phyloP scores from a whole-genome alignment of 371 early-diverging fungal genomes.

The Basidiobolus meristosporus region DNA sequence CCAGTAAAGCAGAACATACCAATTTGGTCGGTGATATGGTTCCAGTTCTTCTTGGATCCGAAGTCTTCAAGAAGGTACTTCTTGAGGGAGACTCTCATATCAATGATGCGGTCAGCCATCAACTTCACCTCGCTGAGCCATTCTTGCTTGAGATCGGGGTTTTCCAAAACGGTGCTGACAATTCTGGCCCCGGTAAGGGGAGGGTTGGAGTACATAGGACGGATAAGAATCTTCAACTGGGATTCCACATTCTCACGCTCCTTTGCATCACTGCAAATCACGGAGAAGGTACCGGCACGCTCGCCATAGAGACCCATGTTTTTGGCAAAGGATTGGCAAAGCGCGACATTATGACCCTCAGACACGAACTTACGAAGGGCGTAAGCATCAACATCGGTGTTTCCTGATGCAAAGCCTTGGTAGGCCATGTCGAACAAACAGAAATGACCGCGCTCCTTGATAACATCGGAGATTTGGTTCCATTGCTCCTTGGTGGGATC shows the following conservation, averaged over 20 bases:
- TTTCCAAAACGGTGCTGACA: constrained; percentile 70
- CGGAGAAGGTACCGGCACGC: constrained; percentile 89
- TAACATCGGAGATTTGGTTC: constrained; percentile 63
- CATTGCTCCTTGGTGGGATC: constrained; percentile 90
- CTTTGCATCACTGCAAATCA: constrained; percentile 56
- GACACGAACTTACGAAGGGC: constrained; percentile 85
- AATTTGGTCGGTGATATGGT: constrained; percentile 92
- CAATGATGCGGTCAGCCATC: constrained; percentile 96
- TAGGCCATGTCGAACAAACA: constrained; percentile 98
- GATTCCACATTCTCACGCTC: constrained; percentile 76
- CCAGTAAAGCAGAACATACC: constrained; percentile 99
- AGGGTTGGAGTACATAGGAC: constrained; percentile 97
- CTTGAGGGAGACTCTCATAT: constrained; percentile 71
- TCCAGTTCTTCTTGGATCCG: constrained; percentile 65
- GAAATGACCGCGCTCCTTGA: constrained; percentile 70
- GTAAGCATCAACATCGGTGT: constrained; percentile 77
- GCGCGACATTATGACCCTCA: constrained; percentile 60
- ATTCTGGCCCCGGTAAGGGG: constrained; percentile 89
- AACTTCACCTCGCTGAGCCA: constrained; percentile 85
- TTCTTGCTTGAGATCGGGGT: constrained; percentile 51
- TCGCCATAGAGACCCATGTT: constrained; percentile 98
- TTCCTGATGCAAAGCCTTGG: constrained; percentile 96
- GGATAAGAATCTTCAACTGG: constrained; percentile 87
- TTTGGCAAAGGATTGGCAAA: constrained; percentile 94
- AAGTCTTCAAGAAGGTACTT: constrained; percentile 64